Conservation (phyloP, 2,329 filamentous ascomycete species). For the Scolecobasidium constrictum region DNA sequence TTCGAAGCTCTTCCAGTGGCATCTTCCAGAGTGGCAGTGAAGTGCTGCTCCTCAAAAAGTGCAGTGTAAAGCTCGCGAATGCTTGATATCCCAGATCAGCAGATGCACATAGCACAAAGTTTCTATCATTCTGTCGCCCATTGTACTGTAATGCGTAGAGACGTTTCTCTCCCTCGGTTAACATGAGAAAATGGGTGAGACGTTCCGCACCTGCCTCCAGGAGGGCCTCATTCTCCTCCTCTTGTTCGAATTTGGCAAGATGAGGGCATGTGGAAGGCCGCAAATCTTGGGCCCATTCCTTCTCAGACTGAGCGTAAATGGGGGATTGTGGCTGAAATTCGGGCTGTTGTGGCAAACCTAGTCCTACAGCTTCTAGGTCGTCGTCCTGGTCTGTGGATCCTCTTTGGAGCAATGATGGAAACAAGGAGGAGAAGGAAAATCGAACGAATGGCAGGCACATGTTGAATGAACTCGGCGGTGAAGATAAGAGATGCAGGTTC, state of each 20-base stretch:
- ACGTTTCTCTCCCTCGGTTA: background rate
- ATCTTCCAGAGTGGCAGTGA: background rate
- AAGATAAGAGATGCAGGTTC: background rate
- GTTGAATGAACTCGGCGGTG: background rate
- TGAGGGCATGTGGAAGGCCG: too few relatives aligned
- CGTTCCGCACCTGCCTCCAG: background rate
- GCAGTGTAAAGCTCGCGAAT: background rate
- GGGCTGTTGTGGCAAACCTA: background rate
- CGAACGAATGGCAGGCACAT: background rate
- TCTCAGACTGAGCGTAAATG: too few relatives aligned
- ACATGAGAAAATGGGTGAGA: background rate
- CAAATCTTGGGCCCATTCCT: too few relatives aligned
- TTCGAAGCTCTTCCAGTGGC: too few relatives aligned
- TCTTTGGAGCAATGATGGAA: background rate
- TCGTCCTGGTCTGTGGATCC: background rate
- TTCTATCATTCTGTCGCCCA: background rate
- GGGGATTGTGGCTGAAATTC: background rate
- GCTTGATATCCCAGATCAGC: background rate
- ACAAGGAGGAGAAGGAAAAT: background rate
- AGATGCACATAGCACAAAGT: background rate
- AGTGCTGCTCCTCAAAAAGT: background rate
- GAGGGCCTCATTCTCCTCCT: too few relatives aligned
- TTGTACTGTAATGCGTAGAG: background rate
- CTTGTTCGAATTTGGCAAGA: too few relatives aligned
- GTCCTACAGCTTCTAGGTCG: background rate